A percentile compares a stretch with the other conserved stretches of the same genome.
Conservation (phyloP, 2,329 filamentous ascomycete species). For the Ceratocystis papillata region DNA sequence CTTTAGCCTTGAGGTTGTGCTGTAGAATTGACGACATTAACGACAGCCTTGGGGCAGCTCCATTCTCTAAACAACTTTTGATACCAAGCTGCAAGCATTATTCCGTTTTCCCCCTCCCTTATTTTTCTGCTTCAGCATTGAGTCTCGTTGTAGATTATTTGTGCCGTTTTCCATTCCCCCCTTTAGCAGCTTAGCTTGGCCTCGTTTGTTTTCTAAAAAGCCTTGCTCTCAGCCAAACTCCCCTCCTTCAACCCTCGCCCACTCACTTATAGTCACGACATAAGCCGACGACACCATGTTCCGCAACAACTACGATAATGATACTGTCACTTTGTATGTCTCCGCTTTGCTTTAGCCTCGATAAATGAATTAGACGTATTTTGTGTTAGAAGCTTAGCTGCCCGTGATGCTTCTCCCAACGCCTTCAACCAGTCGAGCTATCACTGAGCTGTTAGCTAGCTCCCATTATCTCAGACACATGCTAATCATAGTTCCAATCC, state of each 20-base stretch:
- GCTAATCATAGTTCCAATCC: conserved; percentile 25
- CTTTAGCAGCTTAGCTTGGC: background rate
- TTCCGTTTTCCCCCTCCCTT: background rate
- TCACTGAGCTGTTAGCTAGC: background rate
- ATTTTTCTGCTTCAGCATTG: background rate
- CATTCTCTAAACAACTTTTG: background rate
- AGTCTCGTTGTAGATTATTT: background rate
- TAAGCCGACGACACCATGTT: conserved; percentile 59
- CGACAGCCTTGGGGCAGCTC: conserved; percentile 18
- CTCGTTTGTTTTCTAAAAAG: conserved; percentile 4
- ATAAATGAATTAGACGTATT: background rate
- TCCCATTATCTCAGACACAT: background rate
- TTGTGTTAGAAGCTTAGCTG: background rate
- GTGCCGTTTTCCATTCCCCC: background rate
- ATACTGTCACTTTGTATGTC: conserved; percentile 95
- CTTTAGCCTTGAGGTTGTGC: conserved; percentile 13
- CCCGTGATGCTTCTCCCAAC: background rate
- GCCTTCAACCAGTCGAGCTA: background rate
- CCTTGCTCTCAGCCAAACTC: conserved; percentile 8
- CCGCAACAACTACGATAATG: conserved; percentile 99
- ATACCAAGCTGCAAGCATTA: conserved; percentile 1
- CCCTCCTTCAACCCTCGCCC: conserved; percentile 3
- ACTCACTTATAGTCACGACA: background rate
- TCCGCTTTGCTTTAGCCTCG: background rate
- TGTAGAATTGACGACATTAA: conserved; percentile 20